Evolutionary conservation across 2,329 filamentous ascomycete species (phyloP).

Genomic region (Capronia coronata): DNA sequence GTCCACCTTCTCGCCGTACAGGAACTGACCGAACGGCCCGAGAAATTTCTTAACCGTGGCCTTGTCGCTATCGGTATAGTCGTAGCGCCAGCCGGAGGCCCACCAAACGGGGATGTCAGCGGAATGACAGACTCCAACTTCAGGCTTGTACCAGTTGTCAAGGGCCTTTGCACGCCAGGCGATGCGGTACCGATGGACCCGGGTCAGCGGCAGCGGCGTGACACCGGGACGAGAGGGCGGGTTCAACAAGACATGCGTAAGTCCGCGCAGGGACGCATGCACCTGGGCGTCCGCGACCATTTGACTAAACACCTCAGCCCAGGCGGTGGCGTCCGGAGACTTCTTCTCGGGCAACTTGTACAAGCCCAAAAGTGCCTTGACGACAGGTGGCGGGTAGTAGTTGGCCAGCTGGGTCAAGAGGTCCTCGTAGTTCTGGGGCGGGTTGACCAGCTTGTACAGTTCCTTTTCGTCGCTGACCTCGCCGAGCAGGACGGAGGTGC

Average conservation of each 20-base stretch:
- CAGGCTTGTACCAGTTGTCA: slow-evolving; percentile 23
- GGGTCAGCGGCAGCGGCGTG: slow-evolving; percentile 8
- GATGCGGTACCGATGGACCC: slow-evolving; percentile 27
- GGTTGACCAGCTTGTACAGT: slow-evolving; percentile 40
- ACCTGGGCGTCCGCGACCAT: slow-evolving; percentile 41
- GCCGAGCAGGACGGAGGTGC: slow-evolving; percentile 38
- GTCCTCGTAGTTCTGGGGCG: slow-evolving; percentile 34
- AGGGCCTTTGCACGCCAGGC: slow-evolving; percentile 26
- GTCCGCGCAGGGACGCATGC: slow-evolving; percentile 34
- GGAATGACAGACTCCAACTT: slow-evolving; percentile 26
- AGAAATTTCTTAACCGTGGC: slow-evolving; percentile 19
- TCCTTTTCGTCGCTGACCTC: slow-evolving; percentile 43
- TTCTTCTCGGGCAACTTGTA: slow-evolving; percentile 30
- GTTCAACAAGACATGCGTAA: slow-evolving; percentile 30
- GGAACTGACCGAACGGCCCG: slow-evolving; percentile 24
- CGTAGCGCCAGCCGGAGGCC: slow-evolving; percentile 24
- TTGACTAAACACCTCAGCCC: slow-evolving; percentile 37
- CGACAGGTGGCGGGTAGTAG: slow-evolving; percentile 40
- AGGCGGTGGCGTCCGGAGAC: slow-evolving; percentile 29
- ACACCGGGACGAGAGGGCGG: slow-evolving; percentile 11
- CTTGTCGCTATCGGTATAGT: slow-evolving; percentile 23
- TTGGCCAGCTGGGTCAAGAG: slow-evolving; percentile 39
- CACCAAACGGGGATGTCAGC: slow-evolving; percentile 28
- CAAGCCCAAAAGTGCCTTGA: slow-evolving; percentile 34
- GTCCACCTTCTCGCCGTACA: slow-evolving; percentile 19